Evolutionary conservation across 75 land plant species (phyloP).

Genomic region (Selaginella tamariscina): DNA sequence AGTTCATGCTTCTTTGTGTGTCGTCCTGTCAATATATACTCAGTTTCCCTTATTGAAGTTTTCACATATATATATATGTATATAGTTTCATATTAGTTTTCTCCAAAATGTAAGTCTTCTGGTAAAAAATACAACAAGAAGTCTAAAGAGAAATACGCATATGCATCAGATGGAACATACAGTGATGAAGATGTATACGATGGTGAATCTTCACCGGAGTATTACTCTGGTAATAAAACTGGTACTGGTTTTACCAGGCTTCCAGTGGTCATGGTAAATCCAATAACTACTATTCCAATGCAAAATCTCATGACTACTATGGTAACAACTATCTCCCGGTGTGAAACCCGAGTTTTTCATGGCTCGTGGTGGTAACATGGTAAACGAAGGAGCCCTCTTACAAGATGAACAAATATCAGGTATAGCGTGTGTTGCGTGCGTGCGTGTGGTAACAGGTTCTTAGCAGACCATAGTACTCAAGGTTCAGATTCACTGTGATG

Average conservation of each 20-base stretch:
- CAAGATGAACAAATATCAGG: not conserved
- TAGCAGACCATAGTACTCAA: constrained; percentile 11
- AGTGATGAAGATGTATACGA: not conserved
- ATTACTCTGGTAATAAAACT: not conserved
- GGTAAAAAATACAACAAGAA: not conserved
- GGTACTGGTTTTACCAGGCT: not conserved
- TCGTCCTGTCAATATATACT: not conserved
- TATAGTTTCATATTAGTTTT: not conserved
- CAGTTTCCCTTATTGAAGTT: not conserved
- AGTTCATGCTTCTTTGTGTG: not conserved
- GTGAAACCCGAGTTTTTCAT: not conserved
- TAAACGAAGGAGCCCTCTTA: not conserved
- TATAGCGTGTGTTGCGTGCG: not conserved
- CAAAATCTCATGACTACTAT: not conserved
- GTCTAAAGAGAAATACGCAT: not conserved
- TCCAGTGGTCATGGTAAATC: not conserved
- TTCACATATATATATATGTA: not conserved
- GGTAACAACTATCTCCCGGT: not conserved
- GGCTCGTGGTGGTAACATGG: not conserved
- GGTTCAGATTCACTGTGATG: constrained; percentile 13
- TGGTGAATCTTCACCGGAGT: not conserved
- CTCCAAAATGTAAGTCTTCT: not conserved
- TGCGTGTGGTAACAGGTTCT: not conserved
- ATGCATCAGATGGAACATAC: not conserved
- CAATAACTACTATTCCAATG: not conserved